A percentile compares a stretch with the other conserved stretches of the same genome.
These are phyloP conservation scores for Prunella vulgaris DNA, from an alignment of 257 asterid genomes.

Conservation along the genomic window DNA sequence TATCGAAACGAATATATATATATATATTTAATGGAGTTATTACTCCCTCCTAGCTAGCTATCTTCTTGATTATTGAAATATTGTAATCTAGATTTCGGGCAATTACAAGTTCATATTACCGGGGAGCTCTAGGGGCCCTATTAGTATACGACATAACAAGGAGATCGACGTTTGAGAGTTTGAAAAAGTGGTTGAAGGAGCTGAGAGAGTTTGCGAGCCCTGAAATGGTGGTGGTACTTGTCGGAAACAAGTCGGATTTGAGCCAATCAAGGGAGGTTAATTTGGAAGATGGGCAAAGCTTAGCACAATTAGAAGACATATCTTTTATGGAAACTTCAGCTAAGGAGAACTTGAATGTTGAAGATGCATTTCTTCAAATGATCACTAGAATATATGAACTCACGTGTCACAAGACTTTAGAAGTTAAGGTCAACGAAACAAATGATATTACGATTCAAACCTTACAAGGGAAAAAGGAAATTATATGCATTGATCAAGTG, in stretches of 20 bases:
- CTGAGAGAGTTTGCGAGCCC: constrained; percentile 57
- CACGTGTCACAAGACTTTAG: constrained; percentile 50
- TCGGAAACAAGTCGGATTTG: constrained; percentile 77
- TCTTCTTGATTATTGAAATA: no score
- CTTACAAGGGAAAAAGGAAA: constrained; percentile 48
- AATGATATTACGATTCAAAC: constrained; percentile 4
- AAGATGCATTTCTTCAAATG: constrained; percentile 75
- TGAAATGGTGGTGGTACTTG: constrained; percentile 74
- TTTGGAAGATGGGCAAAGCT: constrained; percentile 61
- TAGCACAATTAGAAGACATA: constrained; percentile 63
- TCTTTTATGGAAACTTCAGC: constrained; percentile 84
- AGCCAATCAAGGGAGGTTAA: constrained; percentile 47
- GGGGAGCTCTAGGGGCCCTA: constrained; percentile 80
- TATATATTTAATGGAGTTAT: no score
- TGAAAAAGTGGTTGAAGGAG: constrained; percentile 67
- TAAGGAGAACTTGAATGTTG: constrained; percentile 75
- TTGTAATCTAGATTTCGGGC: constrained; percentile 59
- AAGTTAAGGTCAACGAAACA: constrained; percentile 33
- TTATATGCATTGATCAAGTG: constrained; percentile 58
- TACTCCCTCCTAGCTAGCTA: no score
- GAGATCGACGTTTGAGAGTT: constrained; percentile 55
- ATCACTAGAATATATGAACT: constrained; percentile 54
- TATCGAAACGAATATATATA: no score
- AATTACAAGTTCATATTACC: constrained; percentile 82
- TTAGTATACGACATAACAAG: constrained; percentile 79